Evolutionary conservation across 306 rosid genomes (phyloP), one percentile per base, ranked within the genome.

Genomic region (Pachyrhizus erosus): DNA sequence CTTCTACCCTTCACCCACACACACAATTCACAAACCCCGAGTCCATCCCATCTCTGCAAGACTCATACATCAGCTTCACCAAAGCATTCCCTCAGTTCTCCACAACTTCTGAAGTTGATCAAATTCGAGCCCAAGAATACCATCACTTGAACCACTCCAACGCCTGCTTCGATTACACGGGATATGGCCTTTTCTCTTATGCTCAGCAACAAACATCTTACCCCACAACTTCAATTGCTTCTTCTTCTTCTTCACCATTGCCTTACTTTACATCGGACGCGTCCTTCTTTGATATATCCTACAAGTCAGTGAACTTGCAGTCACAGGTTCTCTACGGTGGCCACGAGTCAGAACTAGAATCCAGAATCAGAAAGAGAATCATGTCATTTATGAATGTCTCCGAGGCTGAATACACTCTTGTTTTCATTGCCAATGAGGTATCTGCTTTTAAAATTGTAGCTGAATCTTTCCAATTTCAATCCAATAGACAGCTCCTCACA

Each of bases 311-410:
- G 79, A 93, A 73, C 86, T 75, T 92, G 87, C 90, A 88, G 68
- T 82, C 93, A 21, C 95, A 93, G 57, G 62, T 86, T 40, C 69
- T 78, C 7, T 86, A 84, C 24, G 89, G 92, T 0, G 86, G 90
- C 10, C 82, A 91, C 26, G 92, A 89, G 34, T 90, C 93, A 39
- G 92, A 93, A 60, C 37, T 93, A 21, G 98, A 95, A 68, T 27
- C 62, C 9, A 80, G 80, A 71, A 83, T 90, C 7, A 86, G 87
- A 67, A 85, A 79, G 65, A 90, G 94, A 70, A 83, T 95, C 75
- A 90, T 91, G 98, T 65, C 75, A n/a, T 93, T 89, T 26, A 91
- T 95, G 98, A 95, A 91, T 58, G 20, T 91, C 46, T 91, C 96
- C 0, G 93, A 88, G 74, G 80, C 55, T 2, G 98, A 95, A 21